These are phyloP conservation scores for Fusarium sp. DNA, from an alignment of 2,329 filamentous ascomycete species.

Conservation along the genomic window DNA sequence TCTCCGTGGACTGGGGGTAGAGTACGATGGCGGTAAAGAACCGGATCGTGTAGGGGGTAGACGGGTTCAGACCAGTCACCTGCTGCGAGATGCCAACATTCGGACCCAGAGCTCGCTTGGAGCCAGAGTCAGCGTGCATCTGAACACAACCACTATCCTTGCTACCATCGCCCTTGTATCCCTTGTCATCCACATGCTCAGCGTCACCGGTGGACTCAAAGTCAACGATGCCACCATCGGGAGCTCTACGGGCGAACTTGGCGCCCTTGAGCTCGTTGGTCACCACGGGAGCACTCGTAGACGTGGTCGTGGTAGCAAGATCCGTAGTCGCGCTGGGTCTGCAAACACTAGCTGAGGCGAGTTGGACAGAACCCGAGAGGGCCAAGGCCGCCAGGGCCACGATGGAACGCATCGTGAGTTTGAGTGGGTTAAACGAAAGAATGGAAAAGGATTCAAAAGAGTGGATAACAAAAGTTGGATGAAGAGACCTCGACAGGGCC, in stretches of 20 bases:
- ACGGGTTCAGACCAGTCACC: slow-evolving; percentile 1
- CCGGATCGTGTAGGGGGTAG: slow-evolving; percentile 18
- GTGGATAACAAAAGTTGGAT: not conserved
- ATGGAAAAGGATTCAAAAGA: not conserved
- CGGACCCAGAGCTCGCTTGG: slow-evolving; percentile 5
- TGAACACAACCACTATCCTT: not conserved
- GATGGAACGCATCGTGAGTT: slow-evolving; percentile 14
- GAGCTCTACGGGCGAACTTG: not conserved
- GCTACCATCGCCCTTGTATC: slow-evolving; percentile 18
- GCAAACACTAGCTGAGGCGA: slow-evolving; percentile 1
- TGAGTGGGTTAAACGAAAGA: not conserved
- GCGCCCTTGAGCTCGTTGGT: slow-evolving; percentile 7
- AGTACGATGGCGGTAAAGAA: slow-evolving; percentile 17
- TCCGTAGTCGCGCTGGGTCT: slow-evolving; percentile 1
- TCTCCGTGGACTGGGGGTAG: not conserved
- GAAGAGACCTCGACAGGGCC: not conserved
- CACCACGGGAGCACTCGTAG: not conserved
- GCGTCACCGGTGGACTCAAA: not conserved
- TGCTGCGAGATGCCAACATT: slow-evolving; percentile 13
- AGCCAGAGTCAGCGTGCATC: not conserved
- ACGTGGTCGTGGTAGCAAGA: not conserved
- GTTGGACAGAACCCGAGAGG: slow-evolving; percentile 5
- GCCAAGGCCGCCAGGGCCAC: slow-evolving; percentile 11
- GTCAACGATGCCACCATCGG: not conserved
- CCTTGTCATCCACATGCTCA: not conserved